These are phyloP conservation scores for Pyrenophora seminiperda DNA, from an alignment of 2,329 filamentous ascomycete genomes.

Conservation along the genomic window DNA sequence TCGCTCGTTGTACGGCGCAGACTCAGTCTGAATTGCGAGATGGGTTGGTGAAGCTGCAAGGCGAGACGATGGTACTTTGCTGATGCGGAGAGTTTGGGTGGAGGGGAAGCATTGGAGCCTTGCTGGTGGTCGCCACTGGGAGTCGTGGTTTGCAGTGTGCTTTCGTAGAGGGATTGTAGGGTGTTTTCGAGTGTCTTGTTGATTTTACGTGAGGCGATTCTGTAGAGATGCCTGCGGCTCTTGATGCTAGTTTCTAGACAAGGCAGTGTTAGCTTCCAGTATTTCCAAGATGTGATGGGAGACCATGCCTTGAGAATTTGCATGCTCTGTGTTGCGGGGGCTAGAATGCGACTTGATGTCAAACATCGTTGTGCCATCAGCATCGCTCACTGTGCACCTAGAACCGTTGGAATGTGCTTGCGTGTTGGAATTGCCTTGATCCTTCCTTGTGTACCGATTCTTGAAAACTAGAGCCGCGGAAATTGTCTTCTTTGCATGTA, in stretches of 20 bases:
- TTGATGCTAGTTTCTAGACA: conserved; percentile 31
- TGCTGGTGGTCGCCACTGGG: conserved; percentile 7
- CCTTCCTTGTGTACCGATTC: conserved; percentile 17
- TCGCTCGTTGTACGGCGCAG: conserved; percentile 12
- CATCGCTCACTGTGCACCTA: neutral
- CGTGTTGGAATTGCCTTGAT: conserved; percentile 1
- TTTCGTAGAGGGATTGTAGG: conserved; percentile 17
- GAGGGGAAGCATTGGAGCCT: conserved; percentile 5
- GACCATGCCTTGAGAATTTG: neutral
- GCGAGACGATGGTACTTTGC: conserved; percentile 26
- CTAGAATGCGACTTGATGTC: conserved; percentile 10
- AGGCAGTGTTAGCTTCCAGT: conserved; percentile 11
- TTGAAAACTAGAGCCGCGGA: conserved; percentile 38
- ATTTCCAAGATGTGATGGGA: too few relatives aligned
- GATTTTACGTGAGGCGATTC: conserved; percentile 24
- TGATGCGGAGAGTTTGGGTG: conserved; percentile 23
- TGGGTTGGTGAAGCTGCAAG: conserved; percentile 24
- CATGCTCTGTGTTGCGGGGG: conserved; percentile 17
- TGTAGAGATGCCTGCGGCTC: conserved; percentile 36
- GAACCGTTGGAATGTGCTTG: neutral
- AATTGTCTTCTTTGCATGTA: conserved; percentile 16
- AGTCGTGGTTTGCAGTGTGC: conserved; percentile 18
- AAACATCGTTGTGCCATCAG: neutral
- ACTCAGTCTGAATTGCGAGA: conserved; percentile 25
- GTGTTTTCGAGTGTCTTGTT: conserved; percentile 25